Evolutionary conservation across 805 yeast genomes (phyloP).

Genomic region (Lipomyces starkeyi): DNA sequence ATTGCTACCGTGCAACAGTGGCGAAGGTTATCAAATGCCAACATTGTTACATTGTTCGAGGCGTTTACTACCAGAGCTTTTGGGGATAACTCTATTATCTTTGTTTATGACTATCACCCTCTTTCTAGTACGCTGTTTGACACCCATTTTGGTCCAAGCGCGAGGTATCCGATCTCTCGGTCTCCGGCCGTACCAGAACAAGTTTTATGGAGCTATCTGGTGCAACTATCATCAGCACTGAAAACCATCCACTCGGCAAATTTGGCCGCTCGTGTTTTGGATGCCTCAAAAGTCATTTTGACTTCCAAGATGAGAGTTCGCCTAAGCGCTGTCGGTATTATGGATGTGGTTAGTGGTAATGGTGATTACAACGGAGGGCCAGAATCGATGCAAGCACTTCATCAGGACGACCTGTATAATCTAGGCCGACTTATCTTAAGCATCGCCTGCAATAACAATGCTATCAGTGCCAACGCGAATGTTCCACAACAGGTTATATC

Average conservation of each 20-base stretch:
- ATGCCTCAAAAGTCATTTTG: conserved; percentile 71
- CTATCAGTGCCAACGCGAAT: conserved; percentile 12
- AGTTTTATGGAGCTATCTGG: conserved; percentile 73
- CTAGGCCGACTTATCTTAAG: conserved; percentile 68
- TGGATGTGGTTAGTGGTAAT: conserved; percentile 62
- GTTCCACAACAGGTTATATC: conserved; percentile 16
- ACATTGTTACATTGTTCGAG: conserved; percentile 71
- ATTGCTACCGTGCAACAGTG: conserved; percentile 69
- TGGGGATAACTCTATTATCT: conserved; percentile 75
- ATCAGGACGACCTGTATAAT: conserved; percentile 60
- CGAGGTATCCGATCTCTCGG: conserved; percentile 43
- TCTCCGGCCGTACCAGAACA: conserved; percentile 60
- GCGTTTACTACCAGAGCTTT: conserved; percentile 88
- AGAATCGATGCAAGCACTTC: conserved; percentile 45
- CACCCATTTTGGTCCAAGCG: conserved; percentile 60
- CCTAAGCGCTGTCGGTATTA: conserved; percentile 70
- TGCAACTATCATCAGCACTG: conserved; percentile 76
- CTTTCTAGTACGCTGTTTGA: conserved; percentile 72
- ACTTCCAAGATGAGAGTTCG: conserved; percentile 75
- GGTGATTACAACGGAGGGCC: conserved; percentile 40
- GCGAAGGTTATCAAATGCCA: conserved; percentile 60
- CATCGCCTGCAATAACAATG: conserved; percentile 49
- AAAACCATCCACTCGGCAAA: conserved; percentile 68
- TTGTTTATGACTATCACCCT: conserved; percentile 88
- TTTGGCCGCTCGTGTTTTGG: conserved; percentile 66